These are phyloP conservation scores for Neonectria hederae DNA, from an alignment of 2,329 filamentous ascomycete species.

Conservation along the genomic window DNA sequence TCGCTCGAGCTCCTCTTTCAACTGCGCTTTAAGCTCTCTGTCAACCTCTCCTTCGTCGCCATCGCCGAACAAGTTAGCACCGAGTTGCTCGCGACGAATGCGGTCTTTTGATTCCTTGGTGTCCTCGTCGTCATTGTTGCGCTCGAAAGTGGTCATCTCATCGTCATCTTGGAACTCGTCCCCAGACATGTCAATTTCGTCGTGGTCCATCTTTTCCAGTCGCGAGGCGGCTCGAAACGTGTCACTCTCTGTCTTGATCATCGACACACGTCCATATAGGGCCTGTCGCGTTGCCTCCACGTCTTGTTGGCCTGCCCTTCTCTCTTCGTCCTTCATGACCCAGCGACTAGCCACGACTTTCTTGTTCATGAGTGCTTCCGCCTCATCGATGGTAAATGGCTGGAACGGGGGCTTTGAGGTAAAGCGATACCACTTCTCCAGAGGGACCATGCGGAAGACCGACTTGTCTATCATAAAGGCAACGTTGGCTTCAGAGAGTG, in stretches of 20 bases:
- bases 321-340: constrained; percentile 76
- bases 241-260: constrained; percentile 73
- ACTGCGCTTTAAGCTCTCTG: constrained; percentile 75
- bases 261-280: constrained; percentile 63
- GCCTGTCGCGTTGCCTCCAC: constrained; percentile 67
- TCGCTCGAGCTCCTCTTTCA: constrained; percentile 73
- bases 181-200: constrained; percentile 73
- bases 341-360: constrained; percentile 81
- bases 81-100: constrained; percentile 83
- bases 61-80: constrained; percentile 82
- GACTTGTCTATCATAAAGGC: constrained; percentile 76
- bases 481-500: constrained; percentile 85
- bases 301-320: constrained; percentile 64
- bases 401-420: constrained; percentile 82
- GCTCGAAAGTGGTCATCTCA: constrained; percentile 78
- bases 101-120: constrained; percentile 75
- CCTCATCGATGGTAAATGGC: constrained; percentile 82
- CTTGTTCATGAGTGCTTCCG: constrained; percentile 83
- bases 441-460: constrained; percentile 84
- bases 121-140: constrained; percentile 84
- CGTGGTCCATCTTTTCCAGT: constrained; percentile 74
- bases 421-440: constrained; percentile 97
- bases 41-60: constrained; percentile 77
- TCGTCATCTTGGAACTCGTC: constrained; percentile 90
- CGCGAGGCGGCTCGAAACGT: constrained; percentile 70